Evolutionary conservation across 495 filamentous ascomycete genomes (phyloP).

Genomic region (Neurospora cerealis): DNA sequence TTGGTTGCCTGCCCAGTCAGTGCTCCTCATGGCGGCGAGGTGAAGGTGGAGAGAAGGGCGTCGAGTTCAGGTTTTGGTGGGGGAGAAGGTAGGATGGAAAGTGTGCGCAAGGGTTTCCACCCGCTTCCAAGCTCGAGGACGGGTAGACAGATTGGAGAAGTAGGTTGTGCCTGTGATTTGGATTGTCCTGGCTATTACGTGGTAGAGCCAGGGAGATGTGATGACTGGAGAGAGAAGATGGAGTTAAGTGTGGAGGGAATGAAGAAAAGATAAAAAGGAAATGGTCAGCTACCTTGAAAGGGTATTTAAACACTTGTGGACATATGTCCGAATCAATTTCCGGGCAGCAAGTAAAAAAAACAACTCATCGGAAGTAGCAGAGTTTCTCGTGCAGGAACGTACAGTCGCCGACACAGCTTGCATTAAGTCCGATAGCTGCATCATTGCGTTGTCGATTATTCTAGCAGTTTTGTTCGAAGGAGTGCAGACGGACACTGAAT

Average conservation of each 20-base stretch:
- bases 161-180: background rate
- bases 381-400: background rate
- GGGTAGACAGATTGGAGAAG: background rate
- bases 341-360: background rate
- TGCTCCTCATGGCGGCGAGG: background rate
- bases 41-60: background rate
- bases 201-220: background rate
- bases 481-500: background rate
- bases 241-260: no score
- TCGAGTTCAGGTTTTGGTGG: background rate
- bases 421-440: background rate
- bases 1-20: background rate
- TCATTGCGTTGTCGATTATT: background rate
- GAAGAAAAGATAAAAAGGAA: background rate
- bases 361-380: no score
- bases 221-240: background rate
- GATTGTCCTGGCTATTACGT: background rate
- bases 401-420: background rate
- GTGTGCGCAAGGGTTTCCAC: background rate
- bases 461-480: background rate
- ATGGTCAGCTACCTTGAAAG: background rate
- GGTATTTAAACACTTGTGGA: background rate
- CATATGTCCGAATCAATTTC: background rate
- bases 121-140: background rate
- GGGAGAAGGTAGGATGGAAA: background rate